Evolutionary conservation across 805 yeast genomes (phyloP).

Genomic region (Scheffersomyces amazonensis): DNA sequence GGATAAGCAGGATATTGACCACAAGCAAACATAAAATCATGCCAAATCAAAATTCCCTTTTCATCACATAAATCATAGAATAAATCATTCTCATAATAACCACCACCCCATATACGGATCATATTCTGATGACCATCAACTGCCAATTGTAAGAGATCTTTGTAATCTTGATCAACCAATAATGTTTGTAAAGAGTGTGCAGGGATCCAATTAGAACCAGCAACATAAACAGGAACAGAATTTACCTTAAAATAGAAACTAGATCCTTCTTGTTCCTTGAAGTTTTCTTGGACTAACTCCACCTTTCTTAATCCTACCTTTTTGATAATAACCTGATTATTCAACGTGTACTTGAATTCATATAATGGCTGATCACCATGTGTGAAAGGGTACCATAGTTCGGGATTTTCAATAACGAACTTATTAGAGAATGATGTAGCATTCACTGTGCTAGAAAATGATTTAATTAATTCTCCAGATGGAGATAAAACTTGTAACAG

Average conservation of each 20-base stretch:
- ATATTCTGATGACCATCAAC: constrained; percentile 41
- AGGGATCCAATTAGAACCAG: constrained; percentile 51
- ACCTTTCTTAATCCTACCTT: constrained; percentile 39
- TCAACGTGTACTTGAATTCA: constrained; percentile 11
- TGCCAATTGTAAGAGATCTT: constrained; percentile 30
- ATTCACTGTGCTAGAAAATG: background rate
- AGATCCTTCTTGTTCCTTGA: constrained; percentile 29
- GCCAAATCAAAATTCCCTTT: constrained; percentile 49
- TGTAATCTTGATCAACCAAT: constrained; percentile 32
- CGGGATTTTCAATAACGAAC: constrained; percentile 20
- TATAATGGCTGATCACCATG: constrained; percentile 37
- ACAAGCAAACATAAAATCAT: constrained; percentile 58
- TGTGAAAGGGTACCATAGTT: constrained; percentile 41
- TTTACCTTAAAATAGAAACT: constrained; percentile 45
- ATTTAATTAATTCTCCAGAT: constrained; percentile 6
- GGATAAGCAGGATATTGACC: constrained; percentile 49
- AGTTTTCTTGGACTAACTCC: constrained; percentile 36
- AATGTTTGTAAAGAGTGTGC: constrained; percentile 38
- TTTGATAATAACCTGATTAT: constrained; percentile 11
- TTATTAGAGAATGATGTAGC: background rate
- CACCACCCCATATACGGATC: constrained; percentile 53
- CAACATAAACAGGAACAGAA: constrained; percentile 31
- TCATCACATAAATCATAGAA: constrained; percentile 45
- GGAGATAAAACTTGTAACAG: constrained; percentile 11
- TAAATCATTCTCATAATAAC: constrained; percentile 39